These are phyloP conservation scores for Podospora pseudocomata DNA, from an alignment of 495 filamentous ascomycete species.

Conservation along the genomic window DNA sequence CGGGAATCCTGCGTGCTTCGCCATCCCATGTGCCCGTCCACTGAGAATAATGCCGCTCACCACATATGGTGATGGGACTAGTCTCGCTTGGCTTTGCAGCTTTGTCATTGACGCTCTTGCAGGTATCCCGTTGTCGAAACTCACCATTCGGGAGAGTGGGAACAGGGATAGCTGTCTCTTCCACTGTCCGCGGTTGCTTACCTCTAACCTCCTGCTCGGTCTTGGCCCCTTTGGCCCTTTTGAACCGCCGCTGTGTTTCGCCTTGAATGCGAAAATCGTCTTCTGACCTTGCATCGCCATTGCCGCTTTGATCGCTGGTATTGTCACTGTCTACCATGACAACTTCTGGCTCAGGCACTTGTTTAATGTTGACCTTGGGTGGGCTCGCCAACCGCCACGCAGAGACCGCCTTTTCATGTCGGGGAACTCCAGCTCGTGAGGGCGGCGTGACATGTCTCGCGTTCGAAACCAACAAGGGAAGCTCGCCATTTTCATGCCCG, in stretches of 20 bases:
- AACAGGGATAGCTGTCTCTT: not conserved
- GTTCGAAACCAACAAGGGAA: no score
- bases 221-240: no score
- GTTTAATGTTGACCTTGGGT: not conserved
- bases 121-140: not conserved
- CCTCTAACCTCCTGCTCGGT: not conserved
- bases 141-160: not conserved
- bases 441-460: no score
- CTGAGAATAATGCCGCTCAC: conserved; percentile 13
- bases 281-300: not conserved
- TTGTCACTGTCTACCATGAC: not conserved
- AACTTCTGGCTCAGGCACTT: not conserved
- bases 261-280: not conserved
- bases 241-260: not conserved
- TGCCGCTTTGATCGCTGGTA: not conserved
- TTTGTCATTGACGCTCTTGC: not conserved
- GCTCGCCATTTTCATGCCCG: not conserved
- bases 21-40: conserved; percentile 21
- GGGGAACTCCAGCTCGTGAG: not conserved
- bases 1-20: conserved; percentile 1
- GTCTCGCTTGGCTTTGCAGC: not conserved
- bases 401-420: conserved; percentile 4
- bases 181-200: not conserved
- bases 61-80: conserved; percentile 7
- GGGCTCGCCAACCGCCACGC: not conserved